Evolutionary conservation across 768 basidiomycete species (phyloP), one percentile per base, ranked within the genome.

Genomic region (Stropharia rugosoannulata): DNA sequence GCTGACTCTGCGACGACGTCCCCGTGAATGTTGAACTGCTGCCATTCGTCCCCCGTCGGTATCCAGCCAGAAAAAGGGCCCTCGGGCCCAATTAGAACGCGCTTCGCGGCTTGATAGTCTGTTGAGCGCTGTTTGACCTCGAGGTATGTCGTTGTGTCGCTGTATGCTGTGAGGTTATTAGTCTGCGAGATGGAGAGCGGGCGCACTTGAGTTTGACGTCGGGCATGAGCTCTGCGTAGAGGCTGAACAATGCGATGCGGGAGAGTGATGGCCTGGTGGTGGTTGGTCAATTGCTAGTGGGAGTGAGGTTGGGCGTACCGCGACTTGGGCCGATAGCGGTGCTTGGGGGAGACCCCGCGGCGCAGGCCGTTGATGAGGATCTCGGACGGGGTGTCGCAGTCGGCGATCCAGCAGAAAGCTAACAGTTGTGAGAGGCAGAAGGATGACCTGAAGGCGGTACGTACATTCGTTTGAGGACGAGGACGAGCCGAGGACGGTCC

Each of bases 291-390:
- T 9, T 45, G 22, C 49, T 7, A 36, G 10, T 32, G 5, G 29
- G 15, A 51, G 15, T 18, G 22, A 15, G 4, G 8, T 10, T 16
- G 47, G 4, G 19, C 19, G 38, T 54, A 87, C 91, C 85, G 81
- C 39, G 81, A 84, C 67, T 86, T 86, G 6, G 79, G 70, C 32
- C 78, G 78, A 58, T 81, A 75, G 22, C 87, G 78, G 62, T 90
- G 82, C 64, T 89, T 92, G 0, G 86, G 81, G 10, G 89, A 74
- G 1, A 89, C 83, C 1, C 92, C 92, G 43, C 92, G 84, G 62
- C 81, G 86, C n/a, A 86, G 72, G 2, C 93, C 92, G 58, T 90
- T 90, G 59, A 90, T 89, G 44, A 93, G 64, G 18, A 91, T 78
- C 65, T 95, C 90, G 5, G 72, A 57, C n/a, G 62, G 51, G 0